phyloP scores from a whole-genome alignment of 2,329 filamentous ascomycete species.

The Penicillium aurantiogriseum region DNA sequence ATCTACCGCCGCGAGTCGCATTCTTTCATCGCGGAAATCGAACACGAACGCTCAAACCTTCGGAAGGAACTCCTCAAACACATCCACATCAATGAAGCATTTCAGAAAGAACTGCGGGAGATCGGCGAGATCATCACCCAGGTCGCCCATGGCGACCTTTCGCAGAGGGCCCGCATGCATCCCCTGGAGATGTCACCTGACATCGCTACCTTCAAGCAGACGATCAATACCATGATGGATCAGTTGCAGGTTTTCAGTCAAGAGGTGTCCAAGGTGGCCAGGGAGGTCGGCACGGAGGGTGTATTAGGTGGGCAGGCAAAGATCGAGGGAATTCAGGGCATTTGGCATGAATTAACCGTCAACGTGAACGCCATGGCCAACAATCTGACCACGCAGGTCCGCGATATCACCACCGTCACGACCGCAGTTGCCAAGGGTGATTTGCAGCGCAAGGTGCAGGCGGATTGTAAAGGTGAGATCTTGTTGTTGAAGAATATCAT shows the following conservation, averaged over 20 bases:
- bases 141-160: slow-evolving; percentile 26
- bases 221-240: slow-evolving; percentile 83
- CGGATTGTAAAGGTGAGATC: slow-evolving; percentile 83
- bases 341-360: slow-evolving; percentile 80
- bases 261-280: slow-evolving; percentile 74
- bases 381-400: slow-evolving; percentile 80
- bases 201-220: slow-evolving; percentile 58
- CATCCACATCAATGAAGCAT: slow-evolving; percentile 28
- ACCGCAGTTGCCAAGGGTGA: slow-evolving; percentile 74
- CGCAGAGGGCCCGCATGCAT: slow-evolving; percentile 24
- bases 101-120: slow-evolving; percentile 29
- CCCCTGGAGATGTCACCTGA: slow-evolving; percentile 27
- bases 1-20: slow-evolving; percentile 24
- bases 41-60: slow-evolving; percentile 22
- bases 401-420: slow-evolving; percentile 80
- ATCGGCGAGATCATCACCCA: slow-evolving; percentile 31
- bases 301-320: slow-evolving; percentile 76
- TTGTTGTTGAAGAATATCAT: slow-evolving; percentile 92
- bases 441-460: slow-evolving; percentile 90
- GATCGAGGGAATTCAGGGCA: slow-evolving; percentile 76
- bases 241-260: slow-evolving; percentile 76
- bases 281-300: slow-evolving; percentile 77
- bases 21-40: slow-evolving; percentile 21
- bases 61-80: slow-evolving; percentile 27
- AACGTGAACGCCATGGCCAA: slow-evolving; percentile 84